Conservation (phyloP, 352 stramenopile species). For the Thalassiosira hispida region DNA sequence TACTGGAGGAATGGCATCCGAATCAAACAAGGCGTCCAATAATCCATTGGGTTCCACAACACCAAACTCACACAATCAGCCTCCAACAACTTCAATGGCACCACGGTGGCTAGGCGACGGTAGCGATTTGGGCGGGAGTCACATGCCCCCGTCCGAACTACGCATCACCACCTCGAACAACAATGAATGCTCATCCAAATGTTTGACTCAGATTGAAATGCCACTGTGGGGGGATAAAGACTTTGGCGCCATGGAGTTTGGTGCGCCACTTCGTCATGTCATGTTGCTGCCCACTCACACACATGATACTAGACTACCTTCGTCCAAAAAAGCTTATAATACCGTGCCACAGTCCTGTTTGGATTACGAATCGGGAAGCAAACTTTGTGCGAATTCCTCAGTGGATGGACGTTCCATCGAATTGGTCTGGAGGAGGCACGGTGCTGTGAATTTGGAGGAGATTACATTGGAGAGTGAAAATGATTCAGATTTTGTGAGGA, state of each 20-base stretch:
- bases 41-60: constrained; percentile 21
- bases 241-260: constrained; percentile 82
- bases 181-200: constrained; percentile 9
- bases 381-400: constrained; percentile 45
- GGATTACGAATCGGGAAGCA: constrained; percentile 52
- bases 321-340: neutral
- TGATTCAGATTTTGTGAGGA: neutral
- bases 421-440: constrained; percentile 56
- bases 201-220: constrained; percentile 78
- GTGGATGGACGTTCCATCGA: constrained; percentile 42
- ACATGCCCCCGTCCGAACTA: constrained; percentile 78
- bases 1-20: neutral
- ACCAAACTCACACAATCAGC: too few relatives aligned
- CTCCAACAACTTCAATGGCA: neutral
- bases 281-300: constrained; percentile 51
- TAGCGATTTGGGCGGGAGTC: constrained; percentile 66
- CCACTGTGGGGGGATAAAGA: constrained; percentile 82
- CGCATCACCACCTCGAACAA: constrained; percentile 64
- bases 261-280: constrained; percentile 71
- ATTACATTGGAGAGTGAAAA: neutral
- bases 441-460: constrained; percentile 54
- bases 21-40: constrained; percentile 15
- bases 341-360: constrained; percentile 27
- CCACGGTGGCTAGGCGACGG: constrained; percentile 66
- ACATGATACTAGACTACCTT: neutral